Percentiles rank a stretch among this genome's conserved stretches.
phyloP scores from a whole-genome alignment of 1,284 basidiomycete species.

The Mycosarcoma maydis region DNA sequence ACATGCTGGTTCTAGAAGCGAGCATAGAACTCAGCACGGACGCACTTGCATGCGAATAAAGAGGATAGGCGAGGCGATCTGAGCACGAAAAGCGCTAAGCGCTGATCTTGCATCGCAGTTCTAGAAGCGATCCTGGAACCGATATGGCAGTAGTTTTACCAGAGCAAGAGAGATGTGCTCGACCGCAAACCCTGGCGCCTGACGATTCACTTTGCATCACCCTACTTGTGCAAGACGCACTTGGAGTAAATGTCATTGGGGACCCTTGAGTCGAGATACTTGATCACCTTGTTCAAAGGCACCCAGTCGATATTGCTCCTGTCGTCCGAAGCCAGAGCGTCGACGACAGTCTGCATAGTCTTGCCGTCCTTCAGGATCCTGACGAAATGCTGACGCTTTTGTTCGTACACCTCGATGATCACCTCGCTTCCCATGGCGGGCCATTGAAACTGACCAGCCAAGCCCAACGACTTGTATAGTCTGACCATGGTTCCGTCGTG shows the following conservation, averaged over 20 bases:
- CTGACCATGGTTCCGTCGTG: slow-evolving; percentile 59
- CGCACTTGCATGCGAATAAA: no score
- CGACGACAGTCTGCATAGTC: slow-evolving; percentile 24
- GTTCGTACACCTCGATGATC: slow-evolving; percentile 48
- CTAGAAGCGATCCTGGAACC: no score
- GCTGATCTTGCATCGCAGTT: no score
- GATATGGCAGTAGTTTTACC: no score
- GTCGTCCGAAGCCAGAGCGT: slow-evolving; percentile 12
- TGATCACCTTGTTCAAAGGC: slow-evolving; percentile 33
- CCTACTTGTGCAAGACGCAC: slow-evolving; percentile 32
- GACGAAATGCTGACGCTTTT: slow-evolving; percentile 9
- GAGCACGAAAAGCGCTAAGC: no score
- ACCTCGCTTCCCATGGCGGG: slow-evolving; percentile 49
- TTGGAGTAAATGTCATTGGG: slow-evolving; percentile 43
- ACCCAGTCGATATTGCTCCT: slow-evolving; percentile 16
- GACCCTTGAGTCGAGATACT: slow-evolving; percentile 37
- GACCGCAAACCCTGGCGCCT: no score
- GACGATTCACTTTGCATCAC: no score
- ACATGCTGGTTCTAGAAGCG: no score
- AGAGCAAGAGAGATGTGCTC: no score
- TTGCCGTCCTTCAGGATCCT: slow-evolving; percentile 36
- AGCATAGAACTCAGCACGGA: no score
- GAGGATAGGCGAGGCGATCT: no score
- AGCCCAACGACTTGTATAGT: slow-evolving; percentile 43
- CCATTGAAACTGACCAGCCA: slow-evolving; percentile 39